These are phyloP conservation scores for Capsicum chinense DNA, from an alignment of 257 asterid genomes.

Conservation along the genomic window DNA sequence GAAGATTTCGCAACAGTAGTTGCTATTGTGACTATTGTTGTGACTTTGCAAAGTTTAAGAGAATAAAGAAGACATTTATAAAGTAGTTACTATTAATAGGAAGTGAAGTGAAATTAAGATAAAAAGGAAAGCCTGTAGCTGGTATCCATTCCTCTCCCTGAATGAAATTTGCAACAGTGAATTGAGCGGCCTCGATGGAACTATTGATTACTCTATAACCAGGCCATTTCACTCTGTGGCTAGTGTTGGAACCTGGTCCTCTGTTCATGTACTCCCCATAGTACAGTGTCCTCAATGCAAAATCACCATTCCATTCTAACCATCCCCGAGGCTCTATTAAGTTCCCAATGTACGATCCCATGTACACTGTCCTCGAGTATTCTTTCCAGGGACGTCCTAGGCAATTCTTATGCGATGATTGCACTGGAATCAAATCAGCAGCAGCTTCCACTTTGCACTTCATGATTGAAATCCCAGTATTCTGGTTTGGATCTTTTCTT, in stretches of 20 bases:
- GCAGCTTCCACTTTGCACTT: constrained; percentile 10
- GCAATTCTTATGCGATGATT: neutral
- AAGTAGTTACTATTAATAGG: no score
- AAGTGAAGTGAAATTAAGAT: neutral
- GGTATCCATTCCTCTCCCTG: neutral
- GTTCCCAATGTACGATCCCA: neutral
- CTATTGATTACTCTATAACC: neutral
- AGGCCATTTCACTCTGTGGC: neutral
- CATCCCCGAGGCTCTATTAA: neutral
- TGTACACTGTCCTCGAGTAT: neutral
- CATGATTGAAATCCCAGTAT: neutral
- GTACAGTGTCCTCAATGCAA: no score
- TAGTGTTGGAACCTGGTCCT: neutral
- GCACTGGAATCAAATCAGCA: neutral
- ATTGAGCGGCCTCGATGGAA: neutral
- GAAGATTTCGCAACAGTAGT: no score
- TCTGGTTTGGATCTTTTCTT: constrained; percentile 16
- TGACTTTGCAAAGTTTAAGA: no score
- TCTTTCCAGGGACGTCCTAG: constrained; percentile 13
- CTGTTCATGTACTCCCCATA: neutral
- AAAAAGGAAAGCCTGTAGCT: neutral
- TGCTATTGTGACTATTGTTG: no score
- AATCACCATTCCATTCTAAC: neutral
- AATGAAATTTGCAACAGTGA: neutral
- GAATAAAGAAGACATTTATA: no score